A percentile compares a stretch with the other conserved stretches of the same genome.
Conservation (phyloP, 2,329 filamentous ascomycete genomes). For the Bipolaris zeicola region DNA sequence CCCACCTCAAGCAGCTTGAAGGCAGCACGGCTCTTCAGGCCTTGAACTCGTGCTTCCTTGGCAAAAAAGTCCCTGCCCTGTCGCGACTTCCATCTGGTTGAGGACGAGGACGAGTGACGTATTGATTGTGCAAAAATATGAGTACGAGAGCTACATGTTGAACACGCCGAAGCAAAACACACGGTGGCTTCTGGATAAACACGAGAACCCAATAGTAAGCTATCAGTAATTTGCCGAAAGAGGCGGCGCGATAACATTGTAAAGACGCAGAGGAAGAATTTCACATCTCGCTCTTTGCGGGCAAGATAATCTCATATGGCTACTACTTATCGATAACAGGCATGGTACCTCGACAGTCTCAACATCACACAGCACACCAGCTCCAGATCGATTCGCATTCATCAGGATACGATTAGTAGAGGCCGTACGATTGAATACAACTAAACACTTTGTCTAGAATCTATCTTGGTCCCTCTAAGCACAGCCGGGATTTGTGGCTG, state of each 20-base stretch:
- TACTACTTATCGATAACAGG: slow-evolving; percentile 17
- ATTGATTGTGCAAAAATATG: slow-evolving; percentile 7
- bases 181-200: slow-evolving; percentile 4
- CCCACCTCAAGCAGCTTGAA: slow-evolving; percentile 87
- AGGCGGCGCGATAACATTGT: slow-evolving; percentile 47
- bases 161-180: slow-evolving; percentile 25
- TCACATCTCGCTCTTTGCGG: slow-evolving; percentile 3
- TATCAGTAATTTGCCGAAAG: slow-evolving; percentile 45
- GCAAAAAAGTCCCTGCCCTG: slow-evolving; percentile 76
- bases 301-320: neutral
- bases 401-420: neutral
- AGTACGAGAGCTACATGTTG: slow-evolving; percentile 12
- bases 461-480: neutral
- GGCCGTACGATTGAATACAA: neutral
- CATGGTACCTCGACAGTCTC: neutral
- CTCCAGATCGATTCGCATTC: slow-evolving; percentile 35
- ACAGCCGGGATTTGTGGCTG: slow-evolving; percentile 58
- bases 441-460: neutral
- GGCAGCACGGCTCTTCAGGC: slow-evolving; percentile 86
- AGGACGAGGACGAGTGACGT: slow-evolving; percentile 58
- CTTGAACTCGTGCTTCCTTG: slow-evolving; percentile 75
- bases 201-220: slow-evolving; percentile 32
- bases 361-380: neutral
- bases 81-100: slow-evolving; percentile 80
- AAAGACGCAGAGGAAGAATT: slow-evolving; percentile 14